phyloP scores from a whole-genome alignment of 768 basidiomycete genomes.

The Suillus lakei region DNA sequence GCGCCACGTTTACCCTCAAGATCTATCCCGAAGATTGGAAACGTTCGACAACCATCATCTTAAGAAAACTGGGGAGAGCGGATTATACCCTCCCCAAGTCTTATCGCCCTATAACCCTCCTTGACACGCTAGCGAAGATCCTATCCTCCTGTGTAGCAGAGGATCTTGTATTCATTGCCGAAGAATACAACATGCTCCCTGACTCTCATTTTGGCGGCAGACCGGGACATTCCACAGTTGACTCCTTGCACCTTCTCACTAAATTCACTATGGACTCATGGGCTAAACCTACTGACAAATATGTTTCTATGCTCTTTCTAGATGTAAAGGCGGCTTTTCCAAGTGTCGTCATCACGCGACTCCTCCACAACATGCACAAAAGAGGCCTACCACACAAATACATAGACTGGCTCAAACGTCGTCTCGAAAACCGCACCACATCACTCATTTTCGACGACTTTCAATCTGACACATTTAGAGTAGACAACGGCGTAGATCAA shows the following conservation, averaged over 20 bases:
- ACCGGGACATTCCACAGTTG: conserved; percentile 25
- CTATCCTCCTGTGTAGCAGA: conserved; percentile 30
- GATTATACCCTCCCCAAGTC: conserved; percentile 40
- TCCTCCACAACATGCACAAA: not conserved
- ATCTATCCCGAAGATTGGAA: conserved; percentile 23
- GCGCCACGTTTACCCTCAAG: conserved; percentile 15
- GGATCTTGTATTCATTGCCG: conserved; percentile 27
- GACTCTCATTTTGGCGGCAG: conserved; percentile 29
- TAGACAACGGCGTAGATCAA: conserved; percentile 33
- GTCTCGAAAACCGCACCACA: not conserved
- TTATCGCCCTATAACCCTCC: conserved; percentile 43
- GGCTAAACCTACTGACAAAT: conserved; percentile 17
- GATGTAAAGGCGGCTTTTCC: conserved; percentile 22
- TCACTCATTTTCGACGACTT: conserved; percentile 32
- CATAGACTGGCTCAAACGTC: conserved; percentile 3
- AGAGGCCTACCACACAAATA: conserved; percentile 5
- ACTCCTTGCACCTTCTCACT: conserved; percentile 29
- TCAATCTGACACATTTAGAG: conserved; percentile 17
- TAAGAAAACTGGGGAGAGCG: conserved; percentile 40
- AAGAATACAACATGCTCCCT: conserved; percentile 40
- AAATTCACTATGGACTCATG: conserved; percentile 27
- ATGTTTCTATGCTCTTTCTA: conserved; percentile 12
- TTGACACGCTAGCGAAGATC: conserved; percentile 37
- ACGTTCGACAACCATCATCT: conserved; percentile 31
- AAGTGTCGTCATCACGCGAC: conserved; percentile 6